These are phyloP conservation scores for Tricholoma sp. DNA, from an alignment of 768 basidiomycete genomes.

Conservation along the genomic window DNA sequence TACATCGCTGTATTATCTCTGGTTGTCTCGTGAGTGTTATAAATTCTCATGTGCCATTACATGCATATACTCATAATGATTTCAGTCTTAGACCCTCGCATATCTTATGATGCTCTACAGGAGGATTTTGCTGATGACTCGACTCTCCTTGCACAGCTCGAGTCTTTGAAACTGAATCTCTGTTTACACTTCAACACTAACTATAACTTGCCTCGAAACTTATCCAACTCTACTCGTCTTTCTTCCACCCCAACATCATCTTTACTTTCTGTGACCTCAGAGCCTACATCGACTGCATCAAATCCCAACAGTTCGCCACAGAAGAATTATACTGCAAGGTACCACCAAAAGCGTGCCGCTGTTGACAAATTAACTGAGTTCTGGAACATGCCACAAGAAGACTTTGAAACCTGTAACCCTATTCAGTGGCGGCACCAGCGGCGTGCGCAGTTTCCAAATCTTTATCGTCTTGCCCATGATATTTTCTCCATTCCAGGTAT, in stretches of 20 bases:
- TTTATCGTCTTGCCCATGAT: not conserved
- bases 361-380: constrained; percentile 20
- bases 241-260: not conserved
- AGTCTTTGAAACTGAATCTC: constrained; percentile 9
- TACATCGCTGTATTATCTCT: constrained; percentile 27
- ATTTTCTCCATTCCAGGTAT: not conserved
- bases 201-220: not conserved
- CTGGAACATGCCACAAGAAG: constrained; percentile 18
- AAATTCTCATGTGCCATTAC: not conserved
- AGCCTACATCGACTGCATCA: not conserved
- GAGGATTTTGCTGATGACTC: constrained; percentile 18
- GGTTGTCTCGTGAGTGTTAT: constrained; percentile 22
- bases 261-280: not conserved
- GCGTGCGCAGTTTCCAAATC: not conserved
- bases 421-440: constrained; percentile 26
- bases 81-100: constrained; percentile 19
- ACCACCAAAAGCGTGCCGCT: not conserved
- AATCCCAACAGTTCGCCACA: not conserved
- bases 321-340: not conserved
- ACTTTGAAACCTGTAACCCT: constrained; percentile 24
- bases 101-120: constrained; percentile 18
- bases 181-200: not conserved
- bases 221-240: not conserved
- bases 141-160: constrained; percentile 10
- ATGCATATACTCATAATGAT: not conserved